These are phyloP conservation scores for Amphirosellinia nigrospora DNA, from an alignment of 495 filamentous ascomycete species.

Conservation along the genomic window DNA sequence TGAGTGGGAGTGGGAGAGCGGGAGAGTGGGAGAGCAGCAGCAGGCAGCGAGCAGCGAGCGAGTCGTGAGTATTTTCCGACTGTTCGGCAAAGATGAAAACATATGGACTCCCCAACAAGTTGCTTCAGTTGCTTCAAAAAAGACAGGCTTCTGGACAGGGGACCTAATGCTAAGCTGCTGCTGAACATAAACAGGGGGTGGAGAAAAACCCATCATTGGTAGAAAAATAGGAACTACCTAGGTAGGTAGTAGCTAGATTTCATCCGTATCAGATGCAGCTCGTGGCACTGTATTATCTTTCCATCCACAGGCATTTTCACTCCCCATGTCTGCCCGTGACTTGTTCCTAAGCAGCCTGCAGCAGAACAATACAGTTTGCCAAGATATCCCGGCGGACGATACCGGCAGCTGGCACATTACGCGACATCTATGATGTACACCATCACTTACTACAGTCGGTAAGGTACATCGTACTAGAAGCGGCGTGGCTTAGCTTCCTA, in stretches of 20 bases:
- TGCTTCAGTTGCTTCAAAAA: neutral
- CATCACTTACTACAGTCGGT: constrained; percentile 12
- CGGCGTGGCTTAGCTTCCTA: constrained; percentile 12
- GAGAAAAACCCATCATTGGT: neutral
- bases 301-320: no score
- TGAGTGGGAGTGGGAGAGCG: neutral
- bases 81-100: constrained; percentile 9
- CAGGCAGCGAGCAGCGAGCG: neutral
- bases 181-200: no score
- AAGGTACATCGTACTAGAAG: neutral
- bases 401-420: neutral
- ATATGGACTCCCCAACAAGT: neutral
- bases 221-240: neutral
- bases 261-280: neutral
- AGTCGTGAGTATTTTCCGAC: no score
- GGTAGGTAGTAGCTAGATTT: neutral
- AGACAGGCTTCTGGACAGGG: constrained; percentile 2
- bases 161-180: no score
- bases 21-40: neutral
- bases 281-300: neutral
- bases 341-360: neutral
- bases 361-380: neutral
- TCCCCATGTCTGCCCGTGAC: no score
- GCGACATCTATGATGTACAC: neutral
- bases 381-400: neutral